A percentile compares a stretch with the other conserved stretches of the same genome.
phyloP scores from a whole-genome alignment of 2,329 filamentous ascomycete genomes.

The Fusarium austroafricanum region DNA sequence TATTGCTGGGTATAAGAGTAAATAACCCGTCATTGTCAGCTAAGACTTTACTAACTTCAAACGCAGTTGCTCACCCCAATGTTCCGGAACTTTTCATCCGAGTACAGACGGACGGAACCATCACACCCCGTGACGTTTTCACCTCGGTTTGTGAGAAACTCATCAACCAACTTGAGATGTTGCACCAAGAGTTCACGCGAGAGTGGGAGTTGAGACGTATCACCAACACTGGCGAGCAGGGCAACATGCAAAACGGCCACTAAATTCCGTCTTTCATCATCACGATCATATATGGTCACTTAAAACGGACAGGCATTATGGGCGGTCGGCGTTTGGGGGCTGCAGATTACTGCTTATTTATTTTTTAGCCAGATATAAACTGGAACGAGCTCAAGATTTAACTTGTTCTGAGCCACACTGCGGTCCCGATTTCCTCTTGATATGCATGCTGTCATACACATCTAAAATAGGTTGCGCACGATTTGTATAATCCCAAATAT shows the following conservation, averaged over 20 bases:
- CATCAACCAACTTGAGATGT: constrained; percentile 80
- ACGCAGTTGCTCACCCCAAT: constrained; percentile 67
- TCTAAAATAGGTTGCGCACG: neutral
- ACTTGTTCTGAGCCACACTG: constrained; percentile 24
- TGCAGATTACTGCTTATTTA: constrained; percentile 39
- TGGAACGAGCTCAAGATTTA: constrained; percentile 33
- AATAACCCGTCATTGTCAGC: constrained; percentile 38
- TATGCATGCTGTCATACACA: constrained; percentile 10
- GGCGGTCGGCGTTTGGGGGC: constrained; percentile 45
- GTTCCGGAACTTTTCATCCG: constrained; percentile 75
- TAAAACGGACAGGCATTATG: constrained; percentile 35
- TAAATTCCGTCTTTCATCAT: constrained; percentile 31
- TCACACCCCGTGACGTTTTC: constrained; percentile 90
- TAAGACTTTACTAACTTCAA: constrained; percentile 11
- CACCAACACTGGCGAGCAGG: constrained; percentile 73
- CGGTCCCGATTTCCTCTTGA: constrained; percentile 15
- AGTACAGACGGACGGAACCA: constrained; percentile 88
- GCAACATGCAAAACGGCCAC: constrained; percentile 56
- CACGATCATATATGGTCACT: constrained; percentile 16
- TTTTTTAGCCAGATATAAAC: constrained; percentile 31
- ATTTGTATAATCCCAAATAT: neutral
- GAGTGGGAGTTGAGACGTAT: constrained; percentile 92
- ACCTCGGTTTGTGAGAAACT: constrained; percentile 83
- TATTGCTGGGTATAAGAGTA: constrained; percentile 93
- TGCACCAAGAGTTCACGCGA: constrained; percentile 90